Base-by-base conservation (phyloP, 2,329 filamentous ascomycete species). In the Fusarium miscanthi region DNA sequence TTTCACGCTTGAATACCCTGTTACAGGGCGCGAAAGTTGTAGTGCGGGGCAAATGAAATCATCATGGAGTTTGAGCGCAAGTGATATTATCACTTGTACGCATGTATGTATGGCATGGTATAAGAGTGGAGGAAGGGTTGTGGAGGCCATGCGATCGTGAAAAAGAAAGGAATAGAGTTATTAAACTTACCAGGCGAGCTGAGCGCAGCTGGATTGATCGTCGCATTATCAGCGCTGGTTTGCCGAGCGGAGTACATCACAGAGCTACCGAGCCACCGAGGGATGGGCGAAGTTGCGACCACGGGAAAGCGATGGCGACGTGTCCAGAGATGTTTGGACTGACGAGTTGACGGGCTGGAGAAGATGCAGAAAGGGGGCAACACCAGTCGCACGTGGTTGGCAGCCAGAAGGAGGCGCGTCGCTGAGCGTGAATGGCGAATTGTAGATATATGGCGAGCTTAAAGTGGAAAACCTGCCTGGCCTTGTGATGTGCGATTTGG, bases 181-280 rank as follows among this genome's bases (percentile, higher is more conserved):
- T 63, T 61, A 16, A 60, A 87, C 85, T 83, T 91, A 95, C 93
- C 90, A 86, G 91, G 86, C 81, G 91, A 91, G 85, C 92, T 94
- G 85, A 97, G 88, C 74, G 92, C 93, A 80, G 93, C 93, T 82
- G 94, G 94, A 87, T 97, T 94, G 87, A 97, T 96, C 81, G 94
- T 97, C 81, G 92, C 93, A 86, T 92, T 92, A 82, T 93, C 92
- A 88, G 93, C 92, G 84, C 90, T 90, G 87, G 91, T 92, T 83
- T 91, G 88, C 83, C 77, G 81, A 67, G 77, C 79, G 70, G 80
- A 79, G 79, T 82, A 82, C 82, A 83, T 83, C 78, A 71, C 78
- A 75, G 63, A 76, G 63, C 72, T 74, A 70, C 73, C 74, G 73
- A 74, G 67, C 72, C 74, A 78, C 72, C 64, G 66, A 68, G 74